Evolutionary conservation across 2,329 filamentous ascomycete species (phyloP).

Genomic region (Penicillium sp.): DNA sequence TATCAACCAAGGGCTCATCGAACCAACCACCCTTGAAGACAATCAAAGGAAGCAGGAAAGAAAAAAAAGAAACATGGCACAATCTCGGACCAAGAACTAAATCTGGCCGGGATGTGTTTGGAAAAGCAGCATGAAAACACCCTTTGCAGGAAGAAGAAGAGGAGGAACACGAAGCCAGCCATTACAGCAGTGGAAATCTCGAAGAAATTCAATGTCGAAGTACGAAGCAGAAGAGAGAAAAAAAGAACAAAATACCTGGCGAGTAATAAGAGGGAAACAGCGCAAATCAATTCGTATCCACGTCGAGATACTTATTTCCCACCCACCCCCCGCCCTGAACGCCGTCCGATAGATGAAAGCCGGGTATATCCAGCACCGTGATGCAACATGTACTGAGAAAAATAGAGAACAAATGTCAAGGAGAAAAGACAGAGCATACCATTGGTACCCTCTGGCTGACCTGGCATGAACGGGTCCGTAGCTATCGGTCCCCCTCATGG

Average conservation of each 20-base stretch:
- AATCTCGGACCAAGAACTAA: not conserved
- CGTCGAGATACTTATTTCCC: constrained; percentile 34
- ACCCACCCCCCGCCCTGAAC: constrained; percentile 38
- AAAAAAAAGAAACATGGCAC: not conserved
- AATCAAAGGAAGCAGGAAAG: not conserved
- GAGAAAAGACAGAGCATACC: constrained; percentile 7
- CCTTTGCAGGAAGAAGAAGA: constrained; percentile 11
- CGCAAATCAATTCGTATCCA: constrained; percentile 29
- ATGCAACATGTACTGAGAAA: constrained; percentile 51
- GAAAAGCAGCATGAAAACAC: constrained; percentile 9
- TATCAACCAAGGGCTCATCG: constrained; percentile 2
- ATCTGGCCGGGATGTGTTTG: not conserved
- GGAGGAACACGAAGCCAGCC: constrained; percentile 21
- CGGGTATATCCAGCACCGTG: constrained; percentile 57
- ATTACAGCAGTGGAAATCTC: constrained; percentile 32
- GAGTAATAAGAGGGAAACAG: constrained; percentile 17
- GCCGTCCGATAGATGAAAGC: constrained; percentile 52
- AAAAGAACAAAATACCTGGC: constrained; percentile 19
- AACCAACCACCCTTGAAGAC: constrained; percentile 1
- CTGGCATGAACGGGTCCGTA: no score
- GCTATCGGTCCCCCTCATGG: no score
- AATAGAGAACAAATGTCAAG: constrained; percentile 35
- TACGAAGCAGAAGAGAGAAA: constrained; percentile 8
- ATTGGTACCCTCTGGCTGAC: no score
- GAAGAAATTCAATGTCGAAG: constrained; percentile 3